Conservation (phyloP, 148 eudicot species). For the Rhododendron mucronatum region DNA sequence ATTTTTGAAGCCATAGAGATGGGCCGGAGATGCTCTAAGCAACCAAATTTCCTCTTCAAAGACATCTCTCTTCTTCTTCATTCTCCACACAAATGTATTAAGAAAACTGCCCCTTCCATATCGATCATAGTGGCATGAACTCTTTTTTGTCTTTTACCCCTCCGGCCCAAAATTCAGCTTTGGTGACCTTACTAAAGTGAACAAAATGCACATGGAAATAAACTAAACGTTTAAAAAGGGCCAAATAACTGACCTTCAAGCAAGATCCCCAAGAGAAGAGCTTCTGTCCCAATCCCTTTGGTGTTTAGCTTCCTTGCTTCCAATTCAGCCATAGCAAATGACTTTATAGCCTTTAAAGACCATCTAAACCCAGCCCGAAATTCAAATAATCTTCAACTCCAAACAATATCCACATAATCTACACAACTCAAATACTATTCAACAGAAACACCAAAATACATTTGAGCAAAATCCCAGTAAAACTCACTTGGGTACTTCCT, state of each 20-base stretch:
- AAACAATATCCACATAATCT: slow-evolving; percentile 4
- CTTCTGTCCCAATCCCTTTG: slow-evolving; percentile 63
- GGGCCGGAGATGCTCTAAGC: not conserved
- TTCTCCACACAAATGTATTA: not conserved
- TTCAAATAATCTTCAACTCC: slow-evolving; percentile 24
- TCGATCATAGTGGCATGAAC: not conserved
- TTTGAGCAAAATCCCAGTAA: slow-evolving; percentile 3
- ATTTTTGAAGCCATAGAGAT: too few relatives aligned
- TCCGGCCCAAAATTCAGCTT: not conserved
- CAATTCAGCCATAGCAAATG: slow-evolving; percentile 72
- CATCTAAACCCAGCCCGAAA: slow-evolving; percentile 50
- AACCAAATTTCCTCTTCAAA: not conserved
- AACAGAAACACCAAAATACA: not conserved
- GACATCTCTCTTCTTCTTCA: not conserved
- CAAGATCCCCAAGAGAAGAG: slow-evolving; percentile 69
- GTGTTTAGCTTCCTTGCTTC: slow-evolving; percentile 73
- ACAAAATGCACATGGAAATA: not conserved
- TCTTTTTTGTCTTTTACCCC: not conserved
- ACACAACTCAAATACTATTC: not conserved
- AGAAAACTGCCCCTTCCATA: not conserved
- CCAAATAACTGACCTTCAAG: slow-evolving; percentile 51
- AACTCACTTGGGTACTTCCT: slow-evolving; percentile 64
- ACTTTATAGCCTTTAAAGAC: slow-evolving; percentile 67
- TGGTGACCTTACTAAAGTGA: not conserved
- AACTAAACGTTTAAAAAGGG: not conserved